These are phyloP conservation scores for Malus orientalis DNA, from an alignment of 306 rosid species.

Conservation along the genomic window DNA sequence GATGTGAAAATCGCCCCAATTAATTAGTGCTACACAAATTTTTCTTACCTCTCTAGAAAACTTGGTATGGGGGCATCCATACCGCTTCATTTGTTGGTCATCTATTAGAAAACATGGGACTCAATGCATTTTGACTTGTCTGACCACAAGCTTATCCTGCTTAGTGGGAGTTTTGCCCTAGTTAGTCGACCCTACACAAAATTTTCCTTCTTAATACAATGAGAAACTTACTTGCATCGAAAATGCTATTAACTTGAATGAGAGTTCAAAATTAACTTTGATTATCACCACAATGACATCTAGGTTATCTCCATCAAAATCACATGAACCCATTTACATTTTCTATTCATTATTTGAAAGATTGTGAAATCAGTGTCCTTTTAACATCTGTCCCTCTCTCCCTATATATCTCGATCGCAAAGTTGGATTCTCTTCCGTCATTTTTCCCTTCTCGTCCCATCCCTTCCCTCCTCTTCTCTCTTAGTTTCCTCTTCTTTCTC, in stretches of 20 bases:
- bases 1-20: rapidly evolving
- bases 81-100: neutral
- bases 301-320: neutral
- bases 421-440: too few species aligned
- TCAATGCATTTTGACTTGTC: neutral
- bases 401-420: neutral
- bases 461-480: too few species aligned
- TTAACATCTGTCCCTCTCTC: slow-evolving; percentile 52
- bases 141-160: neutral
- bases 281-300: too few species aligned
- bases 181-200: too few species aligned
- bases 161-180: neutral
- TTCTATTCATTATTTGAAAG: slow-evolving; percentile 10
- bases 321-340: slow-evolving; percentile 10
- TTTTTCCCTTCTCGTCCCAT: too few species aligned
- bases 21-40: neutral
- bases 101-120: neutral
- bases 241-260: neutral
- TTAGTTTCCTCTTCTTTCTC: too few species aligned
- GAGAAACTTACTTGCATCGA: neutral
- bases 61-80: neutral
- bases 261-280: neutral
- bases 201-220: too few species aligned
- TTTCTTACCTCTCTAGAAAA: neutral
- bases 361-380: slow-evolving; percentile 47